phyloP scores from a whole-genome alignment of 768 basidiomycete species.

The Kwoniella sp. region DNA sequence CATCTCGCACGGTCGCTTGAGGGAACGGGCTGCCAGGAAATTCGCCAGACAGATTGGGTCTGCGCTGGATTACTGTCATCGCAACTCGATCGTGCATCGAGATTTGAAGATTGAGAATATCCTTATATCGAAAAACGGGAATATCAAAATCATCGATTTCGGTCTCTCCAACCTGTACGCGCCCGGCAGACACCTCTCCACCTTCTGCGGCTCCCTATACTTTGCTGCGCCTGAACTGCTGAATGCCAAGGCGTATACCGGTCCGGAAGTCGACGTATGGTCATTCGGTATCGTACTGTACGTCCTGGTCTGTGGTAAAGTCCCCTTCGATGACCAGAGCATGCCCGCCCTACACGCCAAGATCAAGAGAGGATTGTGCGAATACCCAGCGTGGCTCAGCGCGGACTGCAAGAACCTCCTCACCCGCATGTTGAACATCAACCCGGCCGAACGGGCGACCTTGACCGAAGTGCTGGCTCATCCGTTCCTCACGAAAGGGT shows the following conservation, averaged over 20 bases:
- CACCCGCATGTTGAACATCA: conserved; percentile 94
- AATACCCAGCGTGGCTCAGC: conserved; percentile 96
- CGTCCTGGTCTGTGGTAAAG: conserved; percentile 96
- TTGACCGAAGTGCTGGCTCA: conserved; percentile 82
- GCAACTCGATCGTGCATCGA: conserved; percentile 95
- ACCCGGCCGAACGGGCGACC: conserved; percentile 78
- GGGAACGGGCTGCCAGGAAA: conserved; percentile 94
- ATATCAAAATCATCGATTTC: conserved; percentile 99
- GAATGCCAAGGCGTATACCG: conserved; percentile 94
- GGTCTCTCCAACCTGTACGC: conserved; percentile 95
- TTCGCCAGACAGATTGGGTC: conserved; percentile 97
- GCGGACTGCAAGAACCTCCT: conserved; percentile 93
- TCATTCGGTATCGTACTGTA: conserved; percentile 98
- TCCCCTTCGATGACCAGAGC: conserved; percentile 97
- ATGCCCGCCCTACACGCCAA: conserved; percentile 99
- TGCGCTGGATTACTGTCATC: conserved; percentile 94
- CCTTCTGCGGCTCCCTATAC: conserved; percentile 96
- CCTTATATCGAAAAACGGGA: conserved; percentile 95
- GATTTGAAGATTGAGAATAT: conserved; percentile 99
- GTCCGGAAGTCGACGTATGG: conserved; percentile 98
- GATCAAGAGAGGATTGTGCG: conserved; percentile 95
- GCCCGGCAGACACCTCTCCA: conserved; percentile 76
- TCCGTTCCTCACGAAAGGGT: conserved; percentile 91
- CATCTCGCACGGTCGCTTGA: conserved; percentile 92
- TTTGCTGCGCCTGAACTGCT: conserved; percentile 97